Evolutionary conservation across 2,329 filamentous ascomycete species (phyloP).

Genomic region (Simplicillium sp.): DNA sequence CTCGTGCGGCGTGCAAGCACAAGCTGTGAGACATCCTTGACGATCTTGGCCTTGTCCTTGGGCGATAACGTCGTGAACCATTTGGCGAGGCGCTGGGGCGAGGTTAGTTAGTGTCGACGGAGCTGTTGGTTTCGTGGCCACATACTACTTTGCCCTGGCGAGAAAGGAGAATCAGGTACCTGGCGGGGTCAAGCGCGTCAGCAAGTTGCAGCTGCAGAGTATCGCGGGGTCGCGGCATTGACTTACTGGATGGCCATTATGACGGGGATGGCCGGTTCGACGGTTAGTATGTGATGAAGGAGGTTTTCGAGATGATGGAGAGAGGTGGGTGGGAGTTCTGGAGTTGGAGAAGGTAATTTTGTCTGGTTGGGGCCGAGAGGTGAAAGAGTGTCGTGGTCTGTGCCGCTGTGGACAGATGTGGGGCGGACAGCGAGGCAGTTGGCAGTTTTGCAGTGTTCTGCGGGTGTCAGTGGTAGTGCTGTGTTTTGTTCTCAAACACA

Average conservation of each 20-base stretch:
- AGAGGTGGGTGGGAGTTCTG: slow-evolving; percentile 6
- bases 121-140: slow-evolving; percentile 11
- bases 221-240: slow-evolving; percentile 7
- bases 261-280: slow-evolving; percentile 13
- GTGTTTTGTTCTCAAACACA: too few relatives aligned
- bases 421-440: too few relatives aligned
- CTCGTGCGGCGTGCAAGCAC: slow-evolving; percentile 91
- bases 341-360: slow-evolving; percentile 10
- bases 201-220: slow-evolving; percentile 6
- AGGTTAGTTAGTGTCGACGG: slow-evolving; percentile 9
- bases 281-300: not conserved
- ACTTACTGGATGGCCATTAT: slow-evolving; percentile 35
- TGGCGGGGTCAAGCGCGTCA: slow-evolving; percentile 27
- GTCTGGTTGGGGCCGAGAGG: slow-evolving; percentile 15
- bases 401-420: too few relatives aligned
- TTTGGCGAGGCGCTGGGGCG: slow-evolving; percentile 83
- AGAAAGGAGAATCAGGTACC: slow-evolving; percentile 95
- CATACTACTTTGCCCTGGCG: slow-evolving; percentile 98
- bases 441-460: too few relatives aligned
- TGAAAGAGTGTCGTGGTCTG: not conserved
- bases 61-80: slow-evolving; percentile 98
- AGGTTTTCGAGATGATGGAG: slow-evolving; percentile 11
- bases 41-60: slow-evolving; percentile 98
- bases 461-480: too few relatives aligned
- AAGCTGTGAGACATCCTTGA: slow-evolving; percentile 98